Conservation (phyloP, 352 stramenopile genomes). For the Thalassiosira hispida region DNA sequence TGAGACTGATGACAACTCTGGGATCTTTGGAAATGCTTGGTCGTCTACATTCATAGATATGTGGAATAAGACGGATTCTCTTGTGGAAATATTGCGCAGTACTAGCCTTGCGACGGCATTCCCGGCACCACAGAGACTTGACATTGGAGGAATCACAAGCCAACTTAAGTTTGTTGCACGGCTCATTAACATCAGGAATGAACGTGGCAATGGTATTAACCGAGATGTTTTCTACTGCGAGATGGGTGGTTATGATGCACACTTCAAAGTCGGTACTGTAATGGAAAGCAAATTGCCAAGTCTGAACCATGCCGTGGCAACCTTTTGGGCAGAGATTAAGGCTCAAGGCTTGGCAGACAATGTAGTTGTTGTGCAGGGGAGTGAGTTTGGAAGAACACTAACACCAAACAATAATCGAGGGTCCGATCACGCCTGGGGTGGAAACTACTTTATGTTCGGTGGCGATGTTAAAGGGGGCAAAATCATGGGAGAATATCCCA, state of each 20-base stretch:
- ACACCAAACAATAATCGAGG: constrained; percentile 67
- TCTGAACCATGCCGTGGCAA: constrained; percentile 64
- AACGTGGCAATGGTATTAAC: constrained; percentile 64
- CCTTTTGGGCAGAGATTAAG: constrained; percentile 78
- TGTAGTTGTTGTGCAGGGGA: constrained; percentile 63
- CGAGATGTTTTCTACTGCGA: constrained; percentile 72
- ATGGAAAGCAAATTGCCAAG: constrained; percentile 58
- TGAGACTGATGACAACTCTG: constrained; percentile 51
- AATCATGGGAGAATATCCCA: constrained; percentile 74
- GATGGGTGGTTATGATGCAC: constrained; percentile 81
- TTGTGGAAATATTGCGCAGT: constrained; percentile 40
- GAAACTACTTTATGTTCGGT: constrained; percentile 69
- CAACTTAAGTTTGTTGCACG: constrained; percentile 69
- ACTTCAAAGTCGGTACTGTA: constrained; percentile 55
- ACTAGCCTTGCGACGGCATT: constrained; percentile 49
- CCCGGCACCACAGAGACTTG: background rate
- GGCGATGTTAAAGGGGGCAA: constrained; percentile 67
- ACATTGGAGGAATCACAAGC: constrained; percentile 49
- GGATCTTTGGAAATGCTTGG: constrained; percentile 61
- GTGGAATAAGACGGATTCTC: constrained; percentile 65
- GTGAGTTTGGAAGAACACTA: constrained; percentile 79
- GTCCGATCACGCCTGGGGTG: constrained; percentile 72
- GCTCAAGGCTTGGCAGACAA: constrained; percentile 63
- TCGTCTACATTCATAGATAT: constrained; percentile 61
- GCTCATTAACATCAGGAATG: constrained; percentile 69